Conservation (phyloP, 306 rosid genomes). For the Quercus ilex region DNA sequence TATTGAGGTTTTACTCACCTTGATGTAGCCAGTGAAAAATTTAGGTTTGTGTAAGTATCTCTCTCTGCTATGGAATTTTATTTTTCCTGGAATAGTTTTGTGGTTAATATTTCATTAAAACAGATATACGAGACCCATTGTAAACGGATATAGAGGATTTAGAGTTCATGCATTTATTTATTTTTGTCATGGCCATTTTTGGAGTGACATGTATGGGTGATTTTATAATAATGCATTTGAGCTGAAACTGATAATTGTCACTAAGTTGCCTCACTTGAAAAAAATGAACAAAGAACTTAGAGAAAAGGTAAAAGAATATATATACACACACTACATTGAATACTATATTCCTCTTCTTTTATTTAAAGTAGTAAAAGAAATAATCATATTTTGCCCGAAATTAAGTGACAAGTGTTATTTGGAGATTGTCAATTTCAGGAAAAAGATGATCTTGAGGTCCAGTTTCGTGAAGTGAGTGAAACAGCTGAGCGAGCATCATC, state of each 20-base stretch:
- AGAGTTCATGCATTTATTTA: background rate
- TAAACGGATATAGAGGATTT: background rate
- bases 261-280: background rate
- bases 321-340: background rate
- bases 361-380: background rate
- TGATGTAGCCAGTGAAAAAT: background rate
- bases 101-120: background rate
- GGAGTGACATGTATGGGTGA: background rate
- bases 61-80: background rate
- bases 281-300: background rate
- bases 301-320: background rate
- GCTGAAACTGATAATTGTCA: background rate
- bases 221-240: background rate
- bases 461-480: slow-evolving; percentile 60
- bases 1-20: background rate
- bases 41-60: background rate
- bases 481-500: slow-evolving; percentile 77
- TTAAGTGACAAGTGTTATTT: slow-evolving; percentile 27
- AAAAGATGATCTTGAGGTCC: slow-evolving; percentile 90
- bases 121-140: background rate
- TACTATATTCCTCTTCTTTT: background rate
- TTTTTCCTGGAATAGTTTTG: background rate
- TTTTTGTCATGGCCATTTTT: background rate
- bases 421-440: slow-evolving; percentile 56
- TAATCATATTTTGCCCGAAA: slow-evolving; percentile 6